phyloP scores from a whole-genome alignment of 805 yeast genomes.

The Cyberlindnera mrakii region DNA sequence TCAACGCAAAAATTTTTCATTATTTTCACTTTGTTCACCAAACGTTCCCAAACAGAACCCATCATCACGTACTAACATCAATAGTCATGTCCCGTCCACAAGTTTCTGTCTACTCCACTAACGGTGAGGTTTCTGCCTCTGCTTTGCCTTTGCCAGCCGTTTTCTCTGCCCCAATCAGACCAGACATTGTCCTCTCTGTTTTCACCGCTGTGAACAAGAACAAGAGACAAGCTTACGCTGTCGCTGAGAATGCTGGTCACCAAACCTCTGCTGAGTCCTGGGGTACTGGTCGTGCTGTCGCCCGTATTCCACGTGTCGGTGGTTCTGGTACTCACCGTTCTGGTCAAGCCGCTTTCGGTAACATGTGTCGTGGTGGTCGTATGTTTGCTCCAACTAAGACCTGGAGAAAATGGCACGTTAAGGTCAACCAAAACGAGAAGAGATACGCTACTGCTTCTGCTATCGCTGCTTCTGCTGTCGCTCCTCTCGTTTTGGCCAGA shows the following conservation, averaged over 20 bases:
- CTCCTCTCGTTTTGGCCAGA: slow-evolving; percentile 97
- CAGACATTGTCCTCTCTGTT: slow-evolving; percentile 98
- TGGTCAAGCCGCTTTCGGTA: slow-evolving; percentile 99
- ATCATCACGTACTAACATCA: neutral
- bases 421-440: slow-evolving; percentile 99
- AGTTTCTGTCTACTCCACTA: slow-evolving; percentile 86
- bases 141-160: slow-evolving; percentile 96
- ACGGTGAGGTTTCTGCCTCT: slow-evolving; percentile 82
- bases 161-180: slow-evolving; percentile 99
- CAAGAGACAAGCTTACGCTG: slow-evolving; percentile 99
- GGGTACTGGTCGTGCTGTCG: slow-evolving; percentile 99
- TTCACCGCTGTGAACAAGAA: slow-evolving; percentile 98
- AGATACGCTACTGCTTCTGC: slow-evolving; percentile 99
- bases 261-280: slow-evolving; percentile 99
- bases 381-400: slow-evolving; percentile 99
- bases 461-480: slow-evolving; percentile 97
- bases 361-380: slow-evolving; percentile 99
- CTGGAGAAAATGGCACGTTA: slow-evolving; percentile 99
- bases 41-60: neutral
- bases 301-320: slow-evolving; percentile 99
- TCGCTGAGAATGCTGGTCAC: slow-evolving; percentile 98
- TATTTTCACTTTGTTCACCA: neutral
- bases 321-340: slow-evolving; percentile 99
- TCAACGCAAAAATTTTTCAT: slow-evolving; percentile 1
- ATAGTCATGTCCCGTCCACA: slow-evolving; percentile 66